Percentiles rank a stretch among this genome's conserved stretches.
These are phyloP conservation scores for Claviceps arundinis DNA, from an alignment of 2,329 filamentous ascomycete genomes.

Conservation along the genomic window DNA sequence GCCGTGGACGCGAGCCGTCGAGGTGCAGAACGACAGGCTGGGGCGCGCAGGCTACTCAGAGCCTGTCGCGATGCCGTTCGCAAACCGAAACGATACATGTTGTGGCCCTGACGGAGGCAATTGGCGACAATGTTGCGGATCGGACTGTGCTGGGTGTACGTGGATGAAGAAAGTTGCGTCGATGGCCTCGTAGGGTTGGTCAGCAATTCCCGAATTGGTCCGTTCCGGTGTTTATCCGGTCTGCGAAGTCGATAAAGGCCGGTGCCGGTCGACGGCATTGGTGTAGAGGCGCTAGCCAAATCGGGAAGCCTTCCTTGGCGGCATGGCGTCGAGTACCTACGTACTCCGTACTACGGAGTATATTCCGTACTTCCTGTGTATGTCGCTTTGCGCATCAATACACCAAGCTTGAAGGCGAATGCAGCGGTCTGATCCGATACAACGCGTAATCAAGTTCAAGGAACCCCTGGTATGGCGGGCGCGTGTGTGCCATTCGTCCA, in stretches of 20 bases:
- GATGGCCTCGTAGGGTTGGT: slow-evolving; percentile 3
- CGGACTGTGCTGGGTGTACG: neutral
- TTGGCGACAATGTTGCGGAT: neutral
- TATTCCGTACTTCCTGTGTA: too few relatives aligned
- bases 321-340: too few relatives aligned
- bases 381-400: too few relatives aligned
- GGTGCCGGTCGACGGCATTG: too few relatives aligned
- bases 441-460: too few relatives aligned
- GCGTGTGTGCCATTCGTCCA: too few relatives aligned
- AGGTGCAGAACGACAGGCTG: slow-evolving; percentile 24
- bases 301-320: too few relatives aligned
- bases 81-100: slow-evolving; percentile 41
- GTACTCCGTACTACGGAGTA: too few relatives aligned
- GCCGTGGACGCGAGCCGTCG: slow-evolving; percentile 38
- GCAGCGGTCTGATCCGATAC: too few relatives aligned
- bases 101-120: slow-evolving; percentile 1
- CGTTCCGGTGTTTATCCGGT: slow-evolving; percentile 2
- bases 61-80: slow-evolving; percentile 33
- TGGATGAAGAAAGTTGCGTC: neutral
- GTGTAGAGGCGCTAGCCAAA: too few relatives aligned
- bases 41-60: slow-evolving; percentile 27
- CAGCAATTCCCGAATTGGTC: neutral
- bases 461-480: too few relatives aligned
- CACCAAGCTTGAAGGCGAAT: too few relatives aligned
- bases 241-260: neutral